A percentile compares a stretch with the other conserved stretches of the same genome.
phyloP scores from a whole-genome alignment of 148 eudicot genomes.

The Bassia scoparia region DNA sequence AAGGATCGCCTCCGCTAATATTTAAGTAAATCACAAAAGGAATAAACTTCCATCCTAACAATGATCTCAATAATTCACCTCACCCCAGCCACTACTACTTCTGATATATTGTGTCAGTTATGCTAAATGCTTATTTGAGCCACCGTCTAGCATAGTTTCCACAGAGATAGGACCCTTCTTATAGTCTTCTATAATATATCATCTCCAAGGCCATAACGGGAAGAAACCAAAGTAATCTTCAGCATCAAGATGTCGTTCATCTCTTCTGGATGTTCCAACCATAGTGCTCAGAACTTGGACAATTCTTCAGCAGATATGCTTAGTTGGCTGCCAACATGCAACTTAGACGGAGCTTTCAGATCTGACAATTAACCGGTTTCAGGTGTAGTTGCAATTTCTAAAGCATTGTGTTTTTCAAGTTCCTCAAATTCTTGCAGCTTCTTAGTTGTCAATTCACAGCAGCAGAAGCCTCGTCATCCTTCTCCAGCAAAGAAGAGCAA shows the following conservation, averaged over 20 bases:
- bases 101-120: constrained; percentile 52
- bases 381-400: constrained; percentile 6
- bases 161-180: constrained; percentile 48
- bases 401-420: constrained; percentile 13
- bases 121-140: constrained; percentile 51
- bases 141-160: constrained; percentile 50
- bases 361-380: constrained; percentile 17
- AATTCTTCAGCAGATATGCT: constrained; percentile 43
- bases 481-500: constrained; percentile 13
- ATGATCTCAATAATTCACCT: constrained; percentile 34
- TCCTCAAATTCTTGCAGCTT: constrained; percentile 13
- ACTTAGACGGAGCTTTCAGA: constrained; percentile 17
- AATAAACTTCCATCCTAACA: constrained; percentile 6
- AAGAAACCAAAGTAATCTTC: constrained; percentile 52
- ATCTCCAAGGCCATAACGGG: constrained; percentile 57
- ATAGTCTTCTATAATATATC: constrained; percentile 51
- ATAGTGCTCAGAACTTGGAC: constrained; percentile 40
- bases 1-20: background rate
- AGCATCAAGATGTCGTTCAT: constrained; percentile 26
- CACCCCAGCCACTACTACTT: constrained; percentile 68
- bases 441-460: constrained; percentile 13
- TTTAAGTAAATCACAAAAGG: constrained; percentile 1
- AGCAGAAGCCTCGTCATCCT: constrained; percentile 3
- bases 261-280: constrained; percentile 35
- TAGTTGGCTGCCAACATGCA: constrained; percentile 13